These are phyloP conservation scores for Tausonia pullulans DNA, from an alignment of 1,284 basidiomycete species.

Conservation along the genomic window DNA sequence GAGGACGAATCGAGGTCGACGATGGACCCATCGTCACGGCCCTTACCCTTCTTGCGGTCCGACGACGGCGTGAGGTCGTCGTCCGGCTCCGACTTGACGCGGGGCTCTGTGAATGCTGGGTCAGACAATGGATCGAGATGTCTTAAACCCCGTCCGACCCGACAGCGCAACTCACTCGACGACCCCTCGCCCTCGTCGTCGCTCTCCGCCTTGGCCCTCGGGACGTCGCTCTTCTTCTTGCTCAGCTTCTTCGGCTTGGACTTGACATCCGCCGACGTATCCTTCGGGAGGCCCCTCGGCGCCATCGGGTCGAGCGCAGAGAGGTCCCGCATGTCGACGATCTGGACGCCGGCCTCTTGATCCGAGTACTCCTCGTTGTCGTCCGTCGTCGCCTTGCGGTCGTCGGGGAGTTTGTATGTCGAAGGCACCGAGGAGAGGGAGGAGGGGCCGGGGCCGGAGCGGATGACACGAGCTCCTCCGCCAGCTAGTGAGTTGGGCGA, in stretches of 20 bases:
- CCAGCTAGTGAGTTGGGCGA: slow-evolving; percentile 23
- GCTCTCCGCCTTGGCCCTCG: background rate
- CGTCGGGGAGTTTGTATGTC: slow-evolving; percentile 28
- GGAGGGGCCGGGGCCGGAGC: slow-evolving; percentile 34
- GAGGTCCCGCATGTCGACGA: slow-evolving; percentile 71
- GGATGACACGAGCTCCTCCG: background rate
- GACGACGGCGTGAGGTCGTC: slow-evolving; percentile 4
- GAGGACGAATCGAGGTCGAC: background rate
- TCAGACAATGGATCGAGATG: background rate
- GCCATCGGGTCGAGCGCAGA: slow-evolving; percentile 74
- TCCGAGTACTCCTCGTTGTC: slow-evolving; percentile 53
- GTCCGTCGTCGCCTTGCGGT: slow-evolving; percentile 10
- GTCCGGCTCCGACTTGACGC: slow-evolving; percentile 11
- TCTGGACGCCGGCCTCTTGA: slow-evolving; percentile 69
- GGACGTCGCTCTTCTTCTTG: background rate
- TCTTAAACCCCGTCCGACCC: background rate
- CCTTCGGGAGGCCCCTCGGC: slow-evolving; percentile 49
- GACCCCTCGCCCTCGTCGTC: background rate
- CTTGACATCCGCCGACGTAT: slow-evolving; percentile 22
- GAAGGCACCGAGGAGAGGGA: slow-evolving; percentile 35
- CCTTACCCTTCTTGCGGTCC: background rate
- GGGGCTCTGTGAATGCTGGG: background rate
- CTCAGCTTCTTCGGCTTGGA: background rate
- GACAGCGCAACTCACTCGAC: background rate
- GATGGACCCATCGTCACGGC: background rate